Evolutionary conservation across 352 stramenopile genomes (phyloP), one percentile per base, ranked within the genome.

Genomic region (Globisporangium abappressorium): DNA sequence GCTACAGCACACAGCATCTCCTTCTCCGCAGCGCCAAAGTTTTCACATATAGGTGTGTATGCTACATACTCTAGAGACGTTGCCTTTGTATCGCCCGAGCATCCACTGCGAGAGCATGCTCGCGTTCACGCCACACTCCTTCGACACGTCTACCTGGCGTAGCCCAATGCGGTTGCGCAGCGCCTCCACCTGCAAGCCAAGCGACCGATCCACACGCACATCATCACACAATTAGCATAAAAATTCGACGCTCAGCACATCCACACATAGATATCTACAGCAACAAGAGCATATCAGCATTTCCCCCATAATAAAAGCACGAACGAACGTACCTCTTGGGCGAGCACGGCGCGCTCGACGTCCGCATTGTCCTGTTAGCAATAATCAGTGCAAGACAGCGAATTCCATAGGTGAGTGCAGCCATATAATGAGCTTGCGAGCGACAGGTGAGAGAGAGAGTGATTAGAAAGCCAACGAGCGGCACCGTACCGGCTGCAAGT

Each of bases 91-190:
- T 30, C 86, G 76, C 9, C 86, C 86, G 53, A 94, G 76, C 86
- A 94, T 94, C 86, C 86, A 94, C 72, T 94, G 86, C 47, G 86
- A 94, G 53, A 94, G 78, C 86, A 94, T 94, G 68, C 81, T 91
- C 43, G 86, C 86, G 65, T 94, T 94, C 59, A 94, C 86, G 53
- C 86, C 86, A 41, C 86, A 94, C 69, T 94, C 86, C 72, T 94
- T 94, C 34, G 84, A 92, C 58, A 94, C 86, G 56, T 94, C 86
- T 28, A 94, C 81, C 75, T 94, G 86, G 5, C 86, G 84, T 65
- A 94, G 70, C 5, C 86, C 84, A 18, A 92, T 66, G 55, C 83
- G 76, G 49, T 90, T 92, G 30, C 86, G 84, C 65, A 94, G 75
- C 58, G 77, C 72, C 74, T 94, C 86, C 38, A 94, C 85, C 85